These are phyloP conservation scores for Fusarium phyllophilum DNA, from an alignment of 2,329 filamentous ascomycete species.

Conservation along the genomic window DNA sequence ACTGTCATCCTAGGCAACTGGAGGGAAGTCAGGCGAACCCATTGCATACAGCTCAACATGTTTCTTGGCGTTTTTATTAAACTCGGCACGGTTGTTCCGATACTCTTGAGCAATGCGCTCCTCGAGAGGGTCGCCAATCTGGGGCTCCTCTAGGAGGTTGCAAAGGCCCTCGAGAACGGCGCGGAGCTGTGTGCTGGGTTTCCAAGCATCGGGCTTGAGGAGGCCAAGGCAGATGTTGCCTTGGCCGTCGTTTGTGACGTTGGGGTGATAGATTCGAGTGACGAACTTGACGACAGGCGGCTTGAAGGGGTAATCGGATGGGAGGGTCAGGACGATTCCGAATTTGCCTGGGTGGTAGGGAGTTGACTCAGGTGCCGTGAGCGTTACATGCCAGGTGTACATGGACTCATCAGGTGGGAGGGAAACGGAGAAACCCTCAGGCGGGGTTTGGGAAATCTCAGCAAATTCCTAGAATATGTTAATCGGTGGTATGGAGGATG, in stretches of 20 bases:
- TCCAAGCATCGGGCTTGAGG: constrained; percentile 90
- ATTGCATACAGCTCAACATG: constrained; percentile 80
- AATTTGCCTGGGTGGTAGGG: constrained; percentile 75
- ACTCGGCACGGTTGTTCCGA: constrained; percentile 72
- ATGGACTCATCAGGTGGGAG: constrained; percentile 61
- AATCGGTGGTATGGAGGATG: not conserved
- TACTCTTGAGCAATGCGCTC: constrained; percentile 86
- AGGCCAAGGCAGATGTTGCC: constrained; percentile 88
- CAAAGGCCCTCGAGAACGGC: constrained; percentile 82
- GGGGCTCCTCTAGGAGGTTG: constrained; percentile 80
- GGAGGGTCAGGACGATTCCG: constrained; percentile 77
- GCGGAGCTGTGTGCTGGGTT: constrained; percentile 81
- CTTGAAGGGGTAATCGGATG: constrained; percentile 89
- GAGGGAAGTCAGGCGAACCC: constrained; percentile 51
- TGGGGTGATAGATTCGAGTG: constrained; percentile 96
- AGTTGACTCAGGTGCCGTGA: constrained; percentile 57
- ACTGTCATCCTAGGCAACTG: constrained; percentile 23
- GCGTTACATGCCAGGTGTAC: constrained; percentile 62
- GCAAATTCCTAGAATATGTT: constrained; percentile 59
- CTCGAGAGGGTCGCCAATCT: constrained; percentile 91
- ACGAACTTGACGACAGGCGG: constrained; percentile 81
- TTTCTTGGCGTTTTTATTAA: constrained; percentile 78
- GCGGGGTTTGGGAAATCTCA: constrained; percentile 60
- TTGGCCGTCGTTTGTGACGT: constrained; percentile 86
- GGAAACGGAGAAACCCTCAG: constrained; percentile 57